Conservation (phyloP, 345 rosid species). For the Euphorbia peplus region DNA sequence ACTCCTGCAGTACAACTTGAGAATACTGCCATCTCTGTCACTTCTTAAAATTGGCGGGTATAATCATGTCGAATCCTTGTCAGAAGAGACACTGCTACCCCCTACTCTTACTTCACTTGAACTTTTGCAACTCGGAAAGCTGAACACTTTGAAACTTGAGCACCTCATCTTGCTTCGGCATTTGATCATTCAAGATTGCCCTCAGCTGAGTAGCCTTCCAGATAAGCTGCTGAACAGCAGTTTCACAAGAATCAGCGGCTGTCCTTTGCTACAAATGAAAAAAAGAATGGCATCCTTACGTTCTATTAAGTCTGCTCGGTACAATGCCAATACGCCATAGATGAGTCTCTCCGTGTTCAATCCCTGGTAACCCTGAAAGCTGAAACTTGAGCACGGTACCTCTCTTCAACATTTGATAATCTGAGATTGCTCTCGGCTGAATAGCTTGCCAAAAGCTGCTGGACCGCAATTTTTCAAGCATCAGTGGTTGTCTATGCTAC, state of each 20-base stretch:
- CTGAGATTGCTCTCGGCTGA: neutral
- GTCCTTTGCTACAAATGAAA: neutral
- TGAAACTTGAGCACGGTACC: neutral
- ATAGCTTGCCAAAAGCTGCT: neutral
- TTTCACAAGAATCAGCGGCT: neutral
- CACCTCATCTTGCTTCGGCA: neutral
- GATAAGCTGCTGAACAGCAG: neutral
- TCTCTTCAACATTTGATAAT: neutral
- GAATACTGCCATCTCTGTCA: neutral
- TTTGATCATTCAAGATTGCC: neutral
- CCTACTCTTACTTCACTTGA: neutral
- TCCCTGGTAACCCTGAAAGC: neutral
- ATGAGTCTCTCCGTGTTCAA: neutral
- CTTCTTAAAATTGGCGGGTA: neutral
- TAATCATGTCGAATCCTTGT: neutral
- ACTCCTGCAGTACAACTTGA: neutral
- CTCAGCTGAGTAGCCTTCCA: neutral
- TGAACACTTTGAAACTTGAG: neutral
- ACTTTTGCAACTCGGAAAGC: neutral
- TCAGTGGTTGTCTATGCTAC: neutral
- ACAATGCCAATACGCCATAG: too few relatives aligned
- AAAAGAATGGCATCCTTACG: neutral
- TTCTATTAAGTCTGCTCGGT: too few relatives aligned
- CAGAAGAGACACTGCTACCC: neutral
- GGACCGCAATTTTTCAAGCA: neutral